Percentiles rank a stretch among this genome's conserved stretches.
phyloP scores from a whole-genome alignment of 148 eudicot genomes.

The Silene latifolia region DNA sequence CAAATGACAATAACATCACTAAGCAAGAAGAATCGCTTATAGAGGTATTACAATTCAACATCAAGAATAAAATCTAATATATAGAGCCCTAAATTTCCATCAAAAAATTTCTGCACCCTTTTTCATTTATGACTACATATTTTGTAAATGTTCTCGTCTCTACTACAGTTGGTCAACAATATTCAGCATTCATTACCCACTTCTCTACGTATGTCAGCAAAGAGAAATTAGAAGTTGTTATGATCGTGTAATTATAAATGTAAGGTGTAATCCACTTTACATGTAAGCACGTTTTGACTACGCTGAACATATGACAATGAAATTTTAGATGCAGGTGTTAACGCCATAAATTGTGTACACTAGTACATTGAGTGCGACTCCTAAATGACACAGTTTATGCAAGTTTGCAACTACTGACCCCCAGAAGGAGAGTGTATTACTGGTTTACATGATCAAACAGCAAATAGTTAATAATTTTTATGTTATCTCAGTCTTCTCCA shows the following conservation, averaged over 20 bases:
- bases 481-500: background rate
- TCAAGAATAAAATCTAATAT: background rate
- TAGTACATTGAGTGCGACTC: no score
- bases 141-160: background rate
- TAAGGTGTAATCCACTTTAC: background rate
- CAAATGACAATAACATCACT: background rate
- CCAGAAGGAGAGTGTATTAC: no score
- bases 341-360: no score
- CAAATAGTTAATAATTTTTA: background rate
- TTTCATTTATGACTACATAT: background rate
- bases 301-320: background rate
- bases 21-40: background rate
- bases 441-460: background rate
- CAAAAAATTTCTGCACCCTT: background rate
- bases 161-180: background rate
- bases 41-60: background rate
- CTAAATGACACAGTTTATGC: no score
- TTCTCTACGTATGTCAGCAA: background rate
- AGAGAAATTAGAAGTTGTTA: background rate
- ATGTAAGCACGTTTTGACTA: background rate
- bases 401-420: no score
- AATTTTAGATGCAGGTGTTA: no score
- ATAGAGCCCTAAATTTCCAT: background rate
- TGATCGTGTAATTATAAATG: no score
- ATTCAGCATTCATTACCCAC: background rate